Base-by-base conservation (phyloP, 805 yeast species). In the Saccharomycopsis lassenensis region DNA sequence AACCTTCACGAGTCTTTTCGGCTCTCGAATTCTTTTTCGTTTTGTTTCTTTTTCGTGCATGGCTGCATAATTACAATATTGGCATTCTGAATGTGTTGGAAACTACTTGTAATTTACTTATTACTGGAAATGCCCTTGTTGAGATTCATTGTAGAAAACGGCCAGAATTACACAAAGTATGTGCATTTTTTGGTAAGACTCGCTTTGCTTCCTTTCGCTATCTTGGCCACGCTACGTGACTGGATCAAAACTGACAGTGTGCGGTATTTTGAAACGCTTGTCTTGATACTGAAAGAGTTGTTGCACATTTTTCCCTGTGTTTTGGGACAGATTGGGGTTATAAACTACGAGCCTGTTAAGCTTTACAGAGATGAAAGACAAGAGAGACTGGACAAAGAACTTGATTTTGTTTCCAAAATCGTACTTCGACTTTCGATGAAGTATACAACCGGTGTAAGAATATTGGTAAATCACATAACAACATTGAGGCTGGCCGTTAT, bases 301-400 rank as follows among this genome's bases (percentile, higher is more conserved):
- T n/a, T 36, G 12, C 46, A 43, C 24, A 38, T 43, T 3, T 19
- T 40, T n/a, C 46, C 44, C 2, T 43, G 46, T 29, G 43, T 43
- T 8, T 24, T 40, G 4, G 42, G 37, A 11, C 46, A 43, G 23
- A 5, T 43, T 21, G 46, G 46, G 4, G 7, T 43, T 3, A 30
- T 43, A 4, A 19, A 20, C 7, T 40, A 43, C 15, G 37, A 34
- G n/a, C 38, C 44, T 14, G 26, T 43, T 14, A 32, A 40, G n/a
- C 31, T 34, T 5, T 20, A 36, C 4, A 27, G 18, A 15, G 35
- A 29, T 6, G 33, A 30, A 19, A 21, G 37, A 25, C 15, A 23
- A 14, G 14, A 5, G 4, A 18, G 21, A 11, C 17, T 29, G n/a
- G 10, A n/a, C n/a, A 19, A 25, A 2, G 41, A 43, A 23, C 24